A percentile compares a stretch with the other conserved stretches of the same genome.
phyloP scores from a whole-genome alignment of 306 rosid genomes.

The Sicyos baderoa region DNA sequence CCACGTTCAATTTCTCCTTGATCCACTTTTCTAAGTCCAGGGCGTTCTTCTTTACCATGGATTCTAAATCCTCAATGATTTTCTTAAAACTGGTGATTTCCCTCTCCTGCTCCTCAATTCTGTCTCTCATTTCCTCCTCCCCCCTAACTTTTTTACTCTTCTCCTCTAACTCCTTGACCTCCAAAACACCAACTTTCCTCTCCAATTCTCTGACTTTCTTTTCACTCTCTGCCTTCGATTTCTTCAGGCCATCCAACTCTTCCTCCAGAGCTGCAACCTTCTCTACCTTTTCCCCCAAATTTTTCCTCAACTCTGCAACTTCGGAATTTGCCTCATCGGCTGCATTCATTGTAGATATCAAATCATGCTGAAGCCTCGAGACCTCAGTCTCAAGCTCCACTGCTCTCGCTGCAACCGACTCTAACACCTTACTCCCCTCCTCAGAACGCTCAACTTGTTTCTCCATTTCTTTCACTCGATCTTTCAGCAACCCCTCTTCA shows the following conservation, averaged over 20 bases:
- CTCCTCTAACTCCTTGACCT: slow-evolving; percentile 78
- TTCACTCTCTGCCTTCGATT: slow-evolving; percentile 41
- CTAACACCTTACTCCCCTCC: slow-evolving; percentile 36
- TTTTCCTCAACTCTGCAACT: slow-evolving; percentile 35
- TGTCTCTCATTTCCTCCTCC: slow-evolving; percentile 76
- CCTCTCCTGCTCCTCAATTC: slow-evolving; percentile 50
- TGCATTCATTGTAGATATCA: slow-evolving; percentile 35
- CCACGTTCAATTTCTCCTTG: slow-evolving; percentile 37
- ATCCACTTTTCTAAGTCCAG: slow-evolving; percentile 35
- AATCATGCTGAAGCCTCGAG: slow-evolving; percentile 68
- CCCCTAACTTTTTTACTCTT: slow-evolving; percentile 63
- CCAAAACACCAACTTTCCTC: slow-evolving; percentile 63
- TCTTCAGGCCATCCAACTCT: slow-evolving; percentile 48
- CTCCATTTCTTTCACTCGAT: slow-evolving; percentile 45
- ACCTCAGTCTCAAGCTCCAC: slow-evolving; percentile 65
- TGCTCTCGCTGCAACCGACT: slow-evolving; percentile 52
- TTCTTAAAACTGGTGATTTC: slow-evolving; percentile 34
- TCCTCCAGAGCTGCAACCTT: slow-evolving; percentile 42
- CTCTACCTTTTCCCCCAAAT: slow-evolving; percentile 41
- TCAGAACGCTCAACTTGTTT: slow-evolving; percentile 30
- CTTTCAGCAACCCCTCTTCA: slow-evolving; percentile 31
- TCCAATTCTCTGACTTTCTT: slow-evolving; percentile 67
- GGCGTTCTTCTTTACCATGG: slow-evolving; percentile 21
- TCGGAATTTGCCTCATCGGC: slow-evolving; percentile 42
- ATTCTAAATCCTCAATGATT: slow-evolving; percentile 43